Evolutionary conservation across 768 basidiomycete species (phyloP), one percentile per base, ranked within the genome.

Genomic region (Collybiopsis luxurians): DNA sequence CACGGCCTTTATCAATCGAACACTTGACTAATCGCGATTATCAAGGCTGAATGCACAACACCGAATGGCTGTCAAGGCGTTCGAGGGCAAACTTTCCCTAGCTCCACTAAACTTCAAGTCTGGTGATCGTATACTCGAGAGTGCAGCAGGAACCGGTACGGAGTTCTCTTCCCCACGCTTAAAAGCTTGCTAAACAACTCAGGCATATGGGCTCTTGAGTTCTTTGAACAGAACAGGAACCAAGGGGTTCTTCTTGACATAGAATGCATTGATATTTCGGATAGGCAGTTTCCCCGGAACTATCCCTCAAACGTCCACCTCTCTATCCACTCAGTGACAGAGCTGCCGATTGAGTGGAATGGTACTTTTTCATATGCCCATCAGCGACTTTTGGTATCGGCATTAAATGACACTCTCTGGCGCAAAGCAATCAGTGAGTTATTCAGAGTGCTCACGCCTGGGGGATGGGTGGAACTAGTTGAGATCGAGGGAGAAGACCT

Each of bases 381-480:
- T 50, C 61, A 66, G 42, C 63, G 65, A 27, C 56, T 66, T n/a
- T 51, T 66, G 40, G 53, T 64, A 49, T 40, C 19, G 58, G 62
- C 42, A 30, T 55, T 66, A 15, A 54, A 57, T 23, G 56, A 57
- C 19, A 40, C 56, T 10, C 60, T 63, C 12, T 66, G 65, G 65
- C 51, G 23, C 28, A 38, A 19, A 9, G 65, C 61, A 12, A 36
- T 60, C 12, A 21, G 39, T 12, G 59, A 61, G 61, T 62, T 24
- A 4, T 48, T 48, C 46, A 31, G 28, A 17, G 46, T 31, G 7
- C 50, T 63, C 27, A 42, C 30, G 12, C 59, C 50, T 4, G 62
- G 60, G 7, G 64, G 62, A 17, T 64, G 59, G 57, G 54, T 60
- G 1, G 63, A 65, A 38, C 53, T 65, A 17, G 56, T 56, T 13